Evolutionary conservation across 495 filamentous ascomycete species (phyloP).

Genomic region (Tuber aestivum): DNA sequence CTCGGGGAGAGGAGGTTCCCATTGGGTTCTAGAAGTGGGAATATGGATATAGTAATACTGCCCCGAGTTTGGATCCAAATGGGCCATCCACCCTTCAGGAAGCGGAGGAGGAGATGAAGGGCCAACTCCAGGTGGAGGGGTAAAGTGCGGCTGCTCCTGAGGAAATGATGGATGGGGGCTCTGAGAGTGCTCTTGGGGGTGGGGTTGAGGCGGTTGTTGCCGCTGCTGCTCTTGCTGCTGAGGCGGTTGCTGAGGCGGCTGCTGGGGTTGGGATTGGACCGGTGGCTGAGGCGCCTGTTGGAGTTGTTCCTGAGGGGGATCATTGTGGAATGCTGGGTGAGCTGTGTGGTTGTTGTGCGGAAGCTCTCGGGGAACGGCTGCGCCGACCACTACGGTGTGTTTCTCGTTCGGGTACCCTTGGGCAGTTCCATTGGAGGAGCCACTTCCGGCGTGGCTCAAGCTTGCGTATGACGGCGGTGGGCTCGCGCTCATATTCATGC

Average conservation of each 20-base stretch:
- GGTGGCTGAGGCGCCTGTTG: conserved; percentile 49
- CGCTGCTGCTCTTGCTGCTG: conserved; percentile 39
- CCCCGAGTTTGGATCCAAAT: conserved; percentile 87
- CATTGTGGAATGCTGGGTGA: conserved; percentile 39
- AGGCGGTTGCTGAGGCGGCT: conserved; percentile 44
- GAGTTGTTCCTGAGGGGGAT: conserved; percentile 39
- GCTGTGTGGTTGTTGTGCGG: conserved; percentile 25
- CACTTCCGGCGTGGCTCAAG: conserved; percentile 53
- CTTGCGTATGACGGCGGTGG: conserved; percentile 91
- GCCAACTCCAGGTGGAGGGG: conserved; percentile 55
- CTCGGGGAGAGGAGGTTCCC: conserved; percentile 85
- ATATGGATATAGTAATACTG: conserved; percentile 99
- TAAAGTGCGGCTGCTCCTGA: conserved; percentile 47
- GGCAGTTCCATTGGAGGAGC: conserved; percentile 46
- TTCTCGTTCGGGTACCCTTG: conserved; percentile 48
- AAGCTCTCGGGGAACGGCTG: conserved; percentile 30
- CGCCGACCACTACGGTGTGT: conserved; percentile 45
- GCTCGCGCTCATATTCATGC: conserved; percentile 74
- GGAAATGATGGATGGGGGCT: conserved; percentile 41
- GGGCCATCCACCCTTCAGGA: conserved; percentile 97
- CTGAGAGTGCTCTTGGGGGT: conserved; percentile 40
- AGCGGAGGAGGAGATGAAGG: conserved; percentile 82
- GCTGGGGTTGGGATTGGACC: conserved; percentile 20
- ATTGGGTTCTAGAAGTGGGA: conserved; percentile 91
- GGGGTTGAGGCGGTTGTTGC: conserved; percentile 39